These are phyloP conservation scores for Tolypocladium sp. DNA, from an alignment of 2,329 filamentous ascomycete genomes.

Conservation along the genomic window DNA sequence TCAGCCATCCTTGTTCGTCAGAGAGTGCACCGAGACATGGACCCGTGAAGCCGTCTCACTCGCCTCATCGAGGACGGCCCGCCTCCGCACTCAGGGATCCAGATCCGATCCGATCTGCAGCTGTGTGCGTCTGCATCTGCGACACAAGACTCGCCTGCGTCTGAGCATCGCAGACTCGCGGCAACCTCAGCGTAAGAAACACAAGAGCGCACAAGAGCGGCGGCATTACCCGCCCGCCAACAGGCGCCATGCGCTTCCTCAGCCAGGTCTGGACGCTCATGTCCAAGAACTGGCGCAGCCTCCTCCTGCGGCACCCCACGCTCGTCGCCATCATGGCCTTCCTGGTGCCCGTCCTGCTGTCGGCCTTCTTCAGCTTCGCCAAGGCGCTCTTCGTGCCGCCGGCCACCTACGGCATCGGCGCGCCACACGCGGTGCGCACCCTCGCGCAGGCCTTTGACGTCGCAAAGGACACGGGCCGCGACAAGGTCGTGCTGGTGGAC, in stretches of 20 bases:
- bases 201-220: background rate
- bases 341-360: constrained; percentile 48
- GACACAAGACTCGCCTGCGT: background rate
- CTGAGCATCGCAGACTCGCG: background rate
- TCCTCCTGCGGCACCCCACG: constrained; percentile 42
- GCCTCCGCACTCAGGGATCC: background rate
- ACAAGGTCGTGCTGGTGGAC: constrained; percentile 71
- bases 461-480: constrained; percentile 45
- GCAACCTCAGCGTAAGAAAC: background rate
- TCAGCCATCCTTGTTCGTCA: background rate
- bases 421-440: constrained; percentile 49
- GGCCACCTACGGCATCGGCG: constrained; percentile 64
- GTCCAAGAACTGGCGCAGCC: constrained; percentile 52
- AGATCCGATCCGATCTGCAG: background rate
- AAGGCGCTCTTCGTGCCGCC: constrained; percentile 78
- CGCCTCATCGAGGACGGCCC: background rate
- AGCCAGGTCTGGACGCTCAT: constrained; percentile 53
- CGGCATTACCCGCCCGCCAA: background rate
- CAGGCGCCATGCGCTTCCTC: constrained; percentile 38
- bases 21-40: background rate
- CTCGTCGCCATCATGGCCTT: constrained; percentile 48
- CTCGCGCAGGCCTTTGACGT: constrained; percentile 53
- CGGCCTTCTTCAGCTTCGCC: constrained; percentile 58
- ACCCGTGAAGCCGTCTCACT: background rate
- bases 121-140: background rate